A percentile compares a stretch with the other conserved stretches of the same genome.
phyloP scores from a whole-genome alignment of 1,139 yeast species.

The Kurtzmaniella quercitrusa region DNA sequence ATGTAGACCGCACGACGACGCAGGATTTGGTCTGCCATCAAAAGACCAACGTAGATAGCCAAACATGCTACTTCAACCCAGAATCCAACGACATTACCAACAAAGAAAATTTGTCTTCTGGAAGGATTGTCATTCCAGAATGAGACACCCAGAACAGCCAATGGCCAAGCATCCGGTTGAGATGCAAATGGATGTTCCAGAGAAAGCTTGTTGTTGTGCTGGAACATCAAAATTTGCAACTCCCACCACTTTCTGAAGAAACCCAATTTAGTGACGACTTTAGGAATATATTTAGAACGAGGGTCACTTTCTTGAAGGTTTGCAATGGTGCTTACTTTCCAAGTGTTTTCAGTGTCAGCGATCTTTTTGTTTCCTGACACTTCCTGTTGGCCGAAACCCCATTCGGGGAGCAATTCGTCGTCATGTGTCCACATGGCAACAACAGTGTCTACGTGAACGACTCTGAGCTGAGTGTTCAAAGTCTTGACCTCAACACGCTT shows the following conservation, averaged over 20 bases:
- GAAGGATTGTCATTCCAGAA: constrained; percentile 81
- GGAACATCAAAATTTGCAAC: constrained; percentile 83
- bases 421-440: constrained; percentile 96
- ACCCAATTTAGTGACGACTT: constrained; percentile 54
- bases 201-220: constrained; percentile 82
- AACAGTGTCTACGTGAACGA: constrained; percentile 79
- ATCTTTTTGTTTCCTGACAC: constrained; percentile 90
- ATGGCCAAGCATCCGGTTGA: constrained; percentile 93
- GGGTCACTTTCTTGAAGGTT: constrained; percentile 52
- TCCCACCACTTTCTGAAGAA: constrained; percentile 88
- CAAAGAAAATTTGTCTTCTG: constrained; percentile 75
- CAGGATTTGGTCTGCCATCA: constrained; percentile 71
- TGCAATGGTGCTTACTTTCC: constrained; percentile 75
- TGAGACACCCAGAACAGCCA: constrained; percentile 84
- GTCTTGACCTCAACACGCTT: constrained; percentile 57
- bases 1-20: constrained; percentile 66
- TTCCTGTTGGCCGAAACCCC: constrained; percentile 93
- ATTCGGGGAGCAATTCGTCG: constrained; percentile 79
- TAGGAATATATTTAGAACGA: constrained; percentile 57
- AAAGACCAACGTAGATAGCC: constrained; percentile 58
- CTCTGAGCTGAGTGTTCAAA: constrained; percentile 61
- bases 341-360: constrained; percentile 60
- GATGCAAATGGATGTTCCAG: constrained; percentile 96
- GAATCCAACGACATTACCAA: constrained; percentile 88
- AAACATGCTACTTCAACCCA: constrained; percentile 77